Percentiles rank a stretch among this genome's conserved stretches.
Evolutionary conservation across 192 early-diverging fungal species (phyloP).

Genomic region (Linnemannia schmuckeri): DNA sequence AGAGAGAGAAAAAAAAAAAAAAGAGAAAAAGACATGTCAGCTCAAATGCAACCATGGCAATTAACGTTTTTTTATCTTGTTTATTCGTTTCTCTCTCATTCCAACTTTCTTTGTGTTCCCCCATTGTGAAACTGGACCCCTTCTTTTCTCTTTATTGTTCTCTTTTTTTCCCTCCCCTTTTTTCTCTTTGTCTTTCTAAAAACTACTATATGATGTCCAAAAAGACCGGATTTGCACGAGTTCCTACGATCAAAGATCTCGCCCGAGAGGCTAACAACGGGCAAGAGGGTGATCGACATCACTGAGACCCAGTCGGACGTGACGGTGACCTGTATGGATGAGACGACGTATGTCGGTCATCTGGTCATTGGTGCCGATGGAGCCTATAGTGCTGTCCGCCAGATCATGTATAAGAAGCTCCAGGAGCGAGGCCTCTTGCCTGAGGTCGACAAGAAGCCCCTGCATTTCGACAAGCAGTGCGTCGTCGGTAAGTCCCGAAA

Average conservation of each 20-base stretch:
- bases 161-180: neutral
- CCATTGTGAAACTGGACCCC: conserved; percentile 5
- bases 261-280: conserved; percentile 34
- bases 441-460: conserved; percentile 39
- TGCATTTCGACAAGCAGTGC: conserved; percentile 50
- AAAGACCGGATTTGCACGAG: conserved; percentile 45
- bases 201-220: neutral
- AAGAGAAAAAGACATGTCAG: neutral
- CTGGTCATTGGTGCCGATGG: conserved; percentile 49
- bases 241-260: conserved; percentile 41
- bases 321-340: conserved; percentile 46
- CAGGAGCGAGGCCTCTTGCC: conserved; percentile 20
- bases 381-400: conserved; percentile 47
- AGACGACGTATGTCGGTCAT: conserved; percentile 43
- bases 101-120: neutral
- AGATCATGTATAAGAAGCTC: conserved; percentile 47
- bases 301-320: conserved; percentile 33
- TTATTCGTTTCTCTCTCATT: neutral
- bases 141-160: neutral
- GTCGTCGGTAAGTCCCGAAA: conserved; percentile 39
- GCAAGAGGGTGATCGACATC: conserved; percentile 50
- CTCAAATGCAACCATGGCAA: neutral
- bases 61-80: neutral
- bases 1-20: neutral
- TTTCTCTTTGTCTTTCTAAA: neutral